phyloP scores from a whole-genome alignment of 2,329 filamentous ascomycete genomes.

The Pleoardoris graminearum region DNA sequence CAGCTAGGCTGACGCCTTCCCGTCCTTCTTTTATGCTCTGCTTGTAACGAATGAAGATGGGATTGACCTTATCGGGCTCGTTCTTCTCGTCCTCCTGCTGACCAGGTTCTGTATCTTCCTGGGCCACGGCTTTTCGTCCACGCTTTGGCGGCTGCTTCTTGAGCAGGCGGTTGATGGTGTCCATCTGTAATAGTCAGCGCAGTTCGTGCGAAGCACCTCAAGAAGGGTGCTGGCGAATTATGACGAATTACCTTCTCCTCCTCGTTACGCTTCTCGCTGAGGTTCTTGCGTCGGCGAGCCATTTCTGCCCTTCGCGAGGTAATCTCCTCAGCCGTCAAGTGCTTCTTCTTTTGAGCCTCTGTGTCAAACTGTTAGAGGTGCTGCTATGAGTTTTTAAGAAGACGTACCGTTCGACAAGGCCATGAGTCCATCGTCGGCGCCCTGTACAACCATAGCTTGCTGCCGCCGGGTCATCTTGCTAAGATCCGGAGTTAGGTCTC shows the following conservation, averaged over 20 bases:
- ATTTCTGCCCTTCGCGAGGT: constrained; percentile 74
- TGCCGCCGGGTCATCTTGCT: constrained; percentile 71
- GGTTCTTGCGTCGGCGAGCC: constrained; percentile 72
- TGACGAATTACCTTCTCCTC: constrained; percentile 79
- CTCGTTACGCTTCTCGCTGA: constrained; percentile 76
- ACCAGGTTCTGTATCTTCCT: constrained; percentile 52
- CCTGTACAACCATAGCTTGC: constrained; percentile 59
- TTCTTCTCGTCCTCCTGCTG: constrained; percentile 50
- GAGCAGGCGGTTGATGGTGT: constrained; percentile 87
- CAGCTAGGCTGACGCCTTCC: constrained; percentile 65
- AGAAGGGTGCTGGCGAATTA: too few species aligned
- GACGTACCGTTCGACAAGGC: constrained; percentile 60
- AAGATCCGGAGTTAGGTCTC: constrained; percentile 63
- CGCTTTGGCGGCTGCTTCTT: constrained; percentile 81
- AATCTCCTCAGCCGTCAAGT: constrained; percentile 72
- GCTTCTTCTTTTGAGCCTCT: constrained; percentile 74
- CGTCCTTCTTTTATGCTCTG: constrained; percentile 62
- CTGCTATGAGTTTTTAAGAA: background rate
- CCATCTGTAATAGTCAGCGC: constrained; percentile 62
- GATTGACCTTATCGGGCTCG: constrained; percentile 57
- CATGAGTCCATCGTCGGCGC: constrained; percentile 54
- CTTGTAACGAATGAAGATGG: constrained; percentile 71
- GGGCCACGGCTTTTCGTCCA: constrained; percentile 51
- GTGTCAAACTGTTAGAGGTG: constrained; percentile 17
- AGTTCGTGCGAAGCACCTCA: too few species aligned